phyloP scores from a whole-genome alignment of 306 rosid species.

The Datisca glomerata region DNA sequence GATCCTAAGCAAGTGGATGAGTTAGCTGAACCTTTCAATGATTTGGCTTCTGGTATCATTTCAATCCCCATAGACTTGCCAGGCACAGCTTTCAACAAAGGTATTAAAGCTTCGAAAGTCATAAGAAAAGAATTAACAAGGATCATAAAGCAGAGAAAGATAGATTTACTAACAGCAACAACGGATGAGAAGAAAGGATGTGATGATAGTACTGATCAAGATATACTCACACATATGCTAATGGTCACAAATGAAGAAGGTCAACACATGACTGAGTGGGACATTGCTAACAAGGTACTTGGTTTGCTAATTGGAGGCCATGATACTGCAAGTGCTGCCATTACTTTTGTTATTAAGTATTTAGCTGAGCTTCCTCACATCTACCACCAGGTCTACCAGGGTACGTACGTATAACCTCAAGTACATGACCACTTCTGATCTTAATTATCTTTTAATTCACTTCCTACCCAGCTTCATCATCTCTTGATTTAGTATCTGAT shows the following conservation, averaged over 20 bases:
- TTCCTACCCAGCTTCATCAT: background rate
- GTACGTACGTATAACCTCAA: background rate
- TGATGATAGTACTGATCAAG: background rate
- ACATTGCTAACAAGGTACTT: background rate
- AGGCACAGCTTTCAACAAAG: background rate
- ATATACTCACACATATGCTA: background rate
- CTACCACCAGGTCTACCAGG: background rate
- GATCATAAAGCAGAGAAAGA: background rate
- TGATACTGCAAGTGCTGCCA: background rate
- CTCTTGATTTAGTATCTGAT: background rate
- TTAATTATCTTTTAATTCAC: background rate
- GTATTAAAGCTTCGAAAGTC: background rate
- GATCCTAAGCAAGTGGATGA: background rate
- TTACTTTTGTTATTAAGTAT: background rate
- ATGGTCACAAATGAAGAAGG: background rate
- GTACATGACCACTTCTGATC: background rate
- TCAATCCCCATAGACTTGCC: background rate
- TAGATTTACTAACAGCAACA: background rate
- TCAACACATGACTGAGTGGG: background rate
- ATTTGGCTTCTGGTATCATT: background rate
- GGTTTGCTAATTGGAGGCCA: slow-evolving; percentile 1
- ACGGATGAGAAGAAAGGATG: background rate
- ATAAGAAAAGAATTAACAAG: background rate
- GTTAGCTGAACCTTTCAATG: background rate
- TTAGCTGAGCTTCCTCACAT: background rate